Percentiles rank a stretch among this genome's conserved stretches.
These are phyloP conservation scores for Withania somnifera DNA, from an alignment of 305 asterid genomes.

Conservation along the genomic window DNA sequence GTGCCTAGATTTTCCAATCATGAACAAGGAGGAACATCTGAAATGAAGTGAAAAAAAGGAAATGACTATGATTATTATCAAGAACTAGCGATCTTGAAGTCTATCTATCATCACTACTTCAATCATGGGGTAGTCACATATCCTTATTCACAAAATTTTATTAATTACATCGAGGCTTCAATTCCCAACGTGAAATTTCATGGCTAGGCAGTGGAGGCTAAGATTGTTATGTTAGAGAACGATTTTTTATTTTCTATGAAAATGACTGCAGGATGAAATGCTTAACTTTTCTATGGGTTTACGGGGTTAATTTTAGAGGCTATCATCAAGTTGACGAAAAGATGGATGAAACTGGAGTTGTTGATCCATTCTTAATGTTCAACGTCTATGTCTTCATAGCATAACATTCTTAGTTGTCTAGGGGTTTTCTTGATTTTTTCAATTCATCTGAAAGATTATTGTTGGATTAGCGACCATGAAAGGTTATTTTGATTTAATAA, in stretches of 20 bases:
- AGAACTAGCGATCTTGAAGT: not conserved
- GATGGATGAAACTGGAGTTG: not conserved
- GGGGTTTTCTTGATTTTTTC: not conserved
- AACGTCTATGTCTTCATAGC: not conserved
- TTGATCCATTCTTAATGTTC: not conserved
- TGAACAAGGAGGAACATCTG: not conserved
- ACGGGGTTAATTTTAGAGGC: not conserved
- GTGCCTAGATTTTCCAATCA: not conserved
- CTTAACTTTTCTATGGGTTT: not conserved
- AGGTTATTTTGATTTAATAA: not conserved
- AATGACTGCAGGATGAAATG: too few relatives aligned
- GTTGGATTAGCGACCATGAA: too few relatives aligned
- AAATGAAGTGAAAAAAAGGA: not conserved
- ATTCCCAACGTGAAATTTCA: not conserved
- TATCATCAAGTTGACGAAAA: not conserved
- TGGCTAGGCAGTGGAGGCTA: not conserved
- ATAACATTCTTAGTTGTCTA: too few relatives aligned
- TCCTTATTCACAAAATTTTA: not conserved
- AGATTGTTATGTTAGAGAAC: not conserved
- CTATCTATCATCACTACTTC: not conserved
- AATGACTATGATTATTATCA: not conserved
- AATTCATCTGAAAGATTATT: not conserved
- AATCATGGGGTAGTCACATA: not conserved
- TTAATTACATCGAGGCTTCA: not conserved
- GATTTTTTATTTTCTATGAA: not conserved